A percentile compares a stretch with the other conserved stretches of the same genome.
Conservation (phyloP, 2,329 filamentous ascomycete genomes). For the Curvularia sp. region DNA sequence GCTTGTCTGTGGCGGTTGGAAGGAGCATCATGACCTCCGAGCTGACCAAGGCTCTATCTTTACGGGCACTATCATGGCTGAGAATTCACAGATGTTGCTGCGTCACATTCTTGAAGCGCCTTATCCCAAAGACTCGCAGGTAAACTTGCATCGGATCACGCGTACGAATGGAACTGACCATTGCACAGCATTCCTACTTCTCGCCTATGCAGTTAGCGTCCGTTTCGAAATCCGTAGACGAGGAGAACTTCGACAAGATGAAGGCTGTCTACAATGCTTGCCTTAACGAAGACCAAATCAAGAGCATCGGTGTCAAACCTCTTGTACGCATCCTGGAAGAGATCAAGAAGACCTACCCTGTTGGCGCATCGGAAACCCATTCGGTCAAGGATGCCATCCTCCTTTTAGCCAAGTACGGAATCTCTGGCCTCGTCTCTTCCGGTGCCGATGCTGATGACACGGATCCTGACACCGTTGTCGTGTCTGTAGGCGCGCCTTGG, state of each 20-base stretch:
- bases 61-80: slow-evolving; percentile 67
- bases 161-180: slow-evolving; percentile 1
- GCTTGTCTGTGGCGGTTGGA: slow-evolving; percentile 72
- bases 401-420: slow-evolving; percentile 57
- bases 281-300: slow-evolving; percentile 66
- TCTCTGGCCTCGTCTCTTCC: slow-evolving; percentile 44
- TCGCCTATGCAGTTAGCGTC: slow-evolving; percentile 50
- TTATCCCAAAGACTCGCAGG: slow-evolving; percentile 52
- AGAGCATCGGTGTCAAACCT: slow-evolving; percentile 63
- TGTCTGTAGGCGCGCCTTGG: slow-evolving; percentile 59
- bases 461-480: slow-evolving; percentile 62
- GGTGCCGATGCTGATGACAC: slow-evolving; percentile 57
- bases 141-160: slow-evolving; percentile 9
- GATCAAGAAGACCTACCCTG: slow-evolving; percentile 47
- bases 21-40: slow-evolving; percentile 68
- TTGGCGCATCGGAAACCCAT: slow-evolving; percentile 14
- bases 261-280: slow-evolving; percentile 71
- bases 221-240: slow-evolving; percentile 57
- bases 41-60: slow-evolving; percentile 68
- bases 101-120: slow-evolving; percentile 69
- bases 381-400: slow-evolving; percentile 56
- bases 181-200: slow-evolving; percentile 58
- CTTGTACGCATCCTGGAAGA: slow-evolving; percentile 64
- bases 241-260: slow-evolving; percentile 71
- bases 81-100: slow-evolving; percentile 65